Base-by-base conservation (phyloP, 2,329 filamentous ascomycete species). In the Ophiobolus disseminans region DNA sequence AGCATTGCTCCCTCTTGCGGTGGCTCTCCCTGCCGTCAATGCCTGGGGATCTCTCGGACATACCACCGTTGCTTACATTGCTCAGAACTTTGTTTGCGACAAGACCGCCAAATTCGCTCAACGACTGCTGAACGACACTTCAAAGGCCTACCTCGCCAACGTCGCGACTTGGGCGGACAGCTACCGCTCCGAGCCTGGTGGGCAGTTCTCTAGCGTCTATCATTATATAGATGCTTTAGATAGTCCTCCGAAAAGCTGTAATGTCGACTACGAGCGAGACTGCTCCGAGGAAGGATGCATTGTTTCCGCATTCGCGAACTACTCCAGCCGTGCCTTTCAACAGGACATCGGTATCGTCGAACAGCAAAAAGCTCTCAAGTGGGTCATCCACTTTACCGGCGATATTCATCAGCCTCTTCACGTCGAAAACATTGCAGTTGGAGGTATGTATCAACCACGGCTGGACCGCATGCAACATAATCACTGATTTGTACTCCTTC, bases 331-430 rank as follows among this genome's bases (percentile, higher is more conserved):
- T 26, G 74, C 76, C 0, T 62, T 68, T n/a, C 53, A 65, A 37
- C 59, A 55, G 3, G 50, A 47, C 17, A 46, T 77, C 26, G 55
- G 63, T 36, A 55, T 59, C 6, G 53, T 48, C 14, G 69, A 77
- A 56, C 66, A 69, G 30, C 72, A 74, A 48, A 74, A 77, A 39
- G 78, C 78, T 0, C 60, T 83, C 16, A 74, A 76, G 47, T 82
- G 79, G 68, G 65, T 83, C 43, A 69, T 83, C 17, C 80, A 73
- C 42, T 81, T 82, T 61, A 74, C 94, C 9, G 83, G 90, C 47
- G 91, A 96, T 67, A 83, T 90, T 20, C 84, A 84, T 50, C 91
- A 91, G 65, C 89, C 88, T 0, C 76, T 95, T 39, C 82, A 84
- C 58, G 78, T 79, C 10, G 80, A 84, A 62, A 74, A 70, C 31